phyloP scores from a whole-genome alignment of 148 eudicot genomes.

The Dianthus caryophyllus region DNA sequence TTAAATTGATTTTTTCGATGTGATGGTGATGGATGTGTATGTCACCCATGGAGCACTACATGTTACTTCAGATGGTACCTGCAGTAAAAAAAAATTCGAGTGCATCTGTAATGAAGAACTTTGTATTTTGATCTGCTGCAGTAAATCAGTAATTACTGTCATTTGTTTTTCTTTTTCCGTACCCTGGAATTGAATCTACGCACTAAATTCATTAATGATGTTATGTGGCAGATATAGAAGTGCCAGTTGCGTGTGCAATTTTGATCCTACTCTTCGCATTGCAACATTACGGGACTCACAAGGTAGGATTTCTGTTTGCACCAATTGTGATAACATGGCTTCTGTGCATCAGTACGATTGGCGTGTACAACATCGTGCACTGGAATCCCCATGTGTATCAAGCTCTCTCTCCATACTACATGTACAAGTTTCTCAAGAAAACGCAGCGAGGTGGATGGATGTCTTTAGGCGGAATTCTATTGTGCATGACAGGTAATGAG shows the following conservation, averaged over 20 bases:
- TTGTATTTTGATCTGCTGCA: not conserved
- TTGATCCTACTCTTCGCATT: constrained; percentile 61
- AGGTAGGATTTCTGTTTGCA: constrained; percentile 72
- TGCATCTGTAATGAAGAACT: no score
- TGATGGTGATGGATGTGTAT: not conserved
- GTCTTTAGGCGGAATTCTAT: constrained; percentile 62
- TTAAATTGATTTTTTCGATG: not conserved
- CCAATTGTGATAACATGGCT: constrained; percentile 78
- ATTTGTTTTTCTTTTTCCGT: not conserved
- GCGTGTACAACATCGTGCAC: constrained; percentile 60
- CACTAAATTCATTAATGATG: no score
- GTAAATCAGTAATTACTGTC: not conserved
- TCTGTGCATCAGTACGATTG: constrained; percentile 55
- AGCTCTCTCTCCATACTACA: constrained; percentile 71
- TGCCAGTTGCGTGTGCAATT: constrained; percentile 58
- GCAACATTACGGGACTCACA: constrained; percentile 74
- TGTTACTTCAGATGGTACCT: not conserved
- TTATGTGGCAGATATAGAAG: constrained; percentile 49
- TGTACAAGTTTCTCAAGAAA: constrained; percentile 52
- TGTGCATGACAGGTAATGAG: constrained; percentile 65
- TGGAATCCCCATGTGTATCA: constrained; percentile 47
- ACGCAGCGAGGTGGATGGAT: constrained; percentile 49
- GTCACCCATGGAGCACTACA: not conserved
- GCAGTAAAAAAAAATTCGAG: no score
- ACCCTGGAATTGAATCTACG: not conserved